Percentiles rank a stretch among this genome's conserved stretches.
Conservation (phyloP, 2,329 filamentous ascomycete species). For the Malbranchea cinnamomea region DNA sequence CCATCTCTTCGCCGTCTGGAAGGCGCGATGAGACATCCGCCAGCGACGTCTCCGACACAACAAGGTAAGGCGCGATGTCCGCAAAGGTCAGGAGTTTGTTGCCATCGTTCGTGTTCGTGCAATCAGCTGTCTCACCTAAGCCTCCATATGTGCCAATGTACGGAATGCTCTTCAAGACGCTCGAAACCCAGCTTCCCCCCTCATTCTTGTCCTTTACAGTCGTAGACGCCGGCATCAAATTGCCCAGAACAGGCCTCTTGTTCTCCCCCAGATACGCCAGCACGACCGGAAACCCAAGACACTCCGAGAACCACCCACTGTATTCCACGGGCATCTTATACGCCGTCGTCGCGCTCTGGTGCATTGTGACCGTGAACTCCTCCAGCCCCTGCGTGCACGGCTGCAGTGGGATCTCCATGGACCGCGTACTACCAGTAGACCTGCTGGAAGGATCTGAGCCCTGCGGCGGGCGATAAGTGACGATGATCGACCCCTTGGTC, state of each 20-base stretch:
- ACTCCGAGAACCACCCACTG: conserved; percentile 51
- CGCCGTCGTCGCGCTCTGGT: conserved; percentile 41
- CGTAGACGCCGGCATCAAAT: conserved; percentile 30
- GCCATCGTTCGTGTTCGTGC: too few relatives aligned
- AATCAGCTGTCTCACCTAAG: too few relatives aligned
- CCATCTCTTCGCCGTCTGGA: conserved; percentile 35
- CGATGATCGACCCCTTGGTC: conserved; percentile 21
- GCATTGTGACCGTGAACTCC: conserved; percentile 40
- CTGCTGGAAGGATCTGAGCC: too few relatives aligned
- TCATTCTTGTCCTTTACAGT: conserved; percentile 9
- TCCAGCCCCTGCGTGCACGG: conserved; percentile 36
- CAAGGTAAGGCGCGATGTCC: conserved; percentile 60
- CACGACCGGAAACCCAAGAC: conserved; percentile 47
- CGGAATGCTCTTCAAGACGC: conserved; percentile 7
- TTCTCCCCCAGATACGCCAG: conserved; percentile 52
- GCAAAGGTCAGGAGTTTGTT: conserved; percentile 50
- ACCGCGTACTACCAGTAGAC: conserved; percentile 16
- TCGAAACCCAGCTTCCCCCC: conserved; percentile 11
- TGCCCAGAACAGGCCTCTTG: conserved; percentile 47
- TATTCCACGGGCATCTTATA: conserved; percentile 48
- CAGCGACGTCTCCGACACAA: conserved; percentile 58
- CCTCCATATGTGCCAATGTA: conserved; percentile 1
- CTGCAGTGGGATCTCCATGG: conserved; percentile 42
- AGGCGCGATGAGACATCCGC: conserved; percentile 47
- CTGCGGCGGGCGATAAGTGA: conserved; percentile 23